Evolutionary conservation across 192 early-diverging fungal genomes (phyloP).

Genomic region (Dimargaris verticillata): DNA sequence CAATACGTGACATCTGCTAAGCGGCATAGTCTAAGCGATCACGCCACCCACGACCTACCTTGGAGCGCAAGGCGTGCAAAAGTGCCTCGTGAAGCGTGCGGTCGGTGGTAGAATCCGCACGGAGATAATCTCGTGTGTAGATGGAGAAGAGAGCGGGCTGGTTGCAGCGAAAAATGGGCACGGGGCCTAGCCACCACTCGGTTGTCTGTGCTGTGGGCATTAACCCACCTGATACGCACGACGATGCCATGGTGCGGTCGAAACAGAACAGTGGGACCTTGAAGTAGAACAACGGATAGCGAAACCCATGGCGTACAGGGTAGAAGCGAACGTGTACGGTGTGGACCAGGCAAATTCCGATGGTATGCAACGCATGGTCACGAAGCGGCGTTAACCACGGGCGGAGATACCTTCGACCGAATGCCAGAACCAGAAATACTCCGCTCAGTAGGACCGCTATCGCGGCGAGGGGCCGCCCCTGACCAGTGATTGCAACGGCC

Average conservation of each 20-base stretch:
- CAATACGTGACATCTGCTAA: too few relatives aligned
- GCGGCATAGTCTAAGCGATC: too few relatives aligned
- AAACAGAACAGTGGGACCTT: conserved; percentile 15
- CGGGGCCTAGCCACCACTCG: background rate
- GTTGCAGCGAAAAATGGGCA: conserved; percentile 10
- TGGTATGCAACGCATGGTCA: background rate
- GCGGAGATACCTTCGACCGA: too few relatives aligned
- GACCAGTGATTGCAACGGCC: too few relatives aligned
- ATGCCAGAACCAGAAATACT: too few relatives aligned
- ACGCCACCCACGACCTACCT: too few relatives aligned
- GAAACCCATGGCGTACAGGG: conserved; percentile 28
- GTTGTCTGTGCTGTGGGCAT: background rate
- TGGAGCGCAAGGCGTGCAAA: background rate
- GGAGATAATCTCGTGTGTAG: background rate
- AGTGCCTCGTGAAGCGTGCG: background rate
- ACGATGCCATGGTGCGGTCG: background rate
- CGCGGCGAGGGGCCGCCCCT: too few relatives aligned
- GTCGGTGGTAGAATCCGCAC: background rate
- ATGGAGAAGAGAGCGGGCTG: conserved; percentile 9
- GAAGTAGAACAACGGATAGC: conserved; percentile 34
- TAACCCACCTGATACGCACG: too few relatives aligned
- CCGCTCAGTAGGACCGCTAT: too few relatives aligned
- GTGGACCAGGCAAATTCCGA: conserved; percentile 11
- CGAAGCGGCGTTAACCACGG: background rate
- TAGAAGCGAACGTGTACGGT: conserved; percentile 29